Conservation (phyloP, 768 basidiomycete genomes). For the Rhizopogon rudus region DNA sequence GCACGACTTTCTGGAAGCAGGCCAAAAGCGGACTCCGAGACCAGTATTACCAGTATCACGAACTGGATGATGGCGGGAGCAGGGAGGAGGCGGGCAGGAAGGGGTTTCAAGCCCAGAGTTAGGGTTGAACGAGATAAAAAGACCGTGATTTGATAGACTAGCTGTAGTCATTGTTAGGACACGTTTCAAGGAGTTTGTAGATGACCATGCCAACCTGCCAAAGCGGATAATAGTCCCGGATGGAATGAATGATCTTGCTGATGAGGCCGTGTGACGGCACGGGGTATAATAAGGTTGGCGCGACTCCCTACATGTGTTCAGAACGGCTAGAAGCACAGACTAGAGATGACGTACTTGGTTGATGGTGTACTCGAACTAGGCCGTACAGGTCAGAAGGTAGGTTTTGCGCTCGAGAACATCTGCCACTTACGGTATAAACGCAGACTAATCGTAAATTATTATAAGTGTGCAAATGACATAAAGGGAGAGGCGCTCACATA, state of each 20-base stretch:
- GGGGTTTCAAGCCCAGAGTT: slow-evolving; percentile 75
- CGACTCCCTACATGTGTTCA: slow-evolving; percentile 56
- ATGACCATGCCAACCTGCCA: slow-evolving; percentile 61
- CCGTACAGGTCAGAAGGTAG: slow-evolving; percentile 24
- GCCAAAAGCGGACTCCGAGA: slow-evolving; percentile 64
- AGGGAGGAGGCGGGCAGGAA: slow-evolving; percentile 64
- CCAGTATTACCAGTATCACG: slow-evolving; percentile 56
- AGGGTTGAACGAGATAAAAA: slow-evolving; percentile 92
- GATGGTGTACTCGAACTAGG: slow-evolving; percentile 86
- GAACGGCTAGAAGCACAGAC: background rate
- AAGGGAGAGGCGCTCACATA: slow-evolving; percentile 54
- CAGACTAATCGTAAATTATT: slow-evolving; percentile 34
- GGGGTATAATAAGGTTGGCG: slow-evolving; percentile 87
- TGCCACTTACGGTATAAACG: slow-evolving; percentile 51
- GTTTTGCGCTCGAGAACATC: background rate
- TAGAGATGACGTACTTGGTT: slow-evolving; percentile 55
- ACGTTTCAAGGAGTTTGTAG: background rate
- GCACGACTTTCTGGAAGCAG: slow-evolving; percentile 46
- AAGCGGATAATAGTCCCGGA: slow-evolving; percentile 92
- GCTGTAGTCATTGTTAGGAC: slow-evolving; percentile 30
- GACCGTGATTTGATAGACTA: slow-evolving; percentile 87
- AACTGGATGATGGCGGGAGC: slow-evolving; percentile 73
- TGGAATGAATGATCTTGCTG: slow-evolving; percentile 72
- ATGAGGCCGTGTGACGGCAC: slow-evolving; percentile 69
- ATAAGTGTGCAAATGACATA: slow-evolving; percentile 7